Evolutionary conservation across 306 rosid genomes (phyloP), one percentile per base, ranked within the genome.

Genomic region (Bauhinia variegata): DNA sequence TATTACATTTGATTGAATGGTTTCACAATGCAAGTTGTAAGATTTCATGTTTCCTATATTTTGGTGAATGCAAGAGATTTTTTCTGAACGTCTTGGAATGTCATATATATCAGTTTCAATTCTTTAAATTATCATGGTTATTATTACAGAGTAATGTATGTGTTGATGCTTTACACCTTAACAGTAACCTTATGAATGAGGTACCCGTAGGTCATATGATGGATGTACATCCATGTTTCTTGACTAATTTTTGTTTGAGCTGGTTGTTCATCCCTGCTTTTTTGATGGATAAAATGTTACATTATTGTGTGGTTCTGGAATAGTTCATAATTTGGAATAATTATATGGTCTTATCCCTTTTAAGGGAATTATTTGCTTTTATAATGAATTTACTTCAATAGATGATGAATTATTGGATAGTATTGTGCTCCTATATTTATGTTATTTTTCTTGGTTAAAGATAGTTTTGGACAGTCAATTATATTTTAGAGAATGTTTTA

Each of bases 61-160:
- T 70, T 67, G 77, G 86, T 75, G 82, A 81, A 79, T 63, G 14
- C 42, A 54, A 77, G 83, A 39, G 76, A n/a, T n/a, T n/a, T 64
- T 78, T 65, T 59, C 78, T 64, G 82, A 75, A 75, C 85, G 83
- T 73, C 69, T 81, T 81, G 86, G 79, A 74, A 81, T 83, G 68
- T 77, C 83, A n/a, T n/a, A 36, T 46, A 43, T 57, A 48, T 54
- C 47, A 42, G 65, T 72, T 79, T 61, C 18, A 14, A 65, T 60
- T 52, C 50, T 55, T 72, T 74, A 58, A 65, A 75, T 43, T 43
- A 60, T 58, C 6, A 32, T 36, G 63, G 72, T 65, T 76, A 74
- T 57, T 74, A 52, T 37, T 38, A 58, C 44, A 57, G 56, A 55
- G 16, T 68, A 49, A 32, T 49, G 72, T 62, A 71, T 77, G 64